Evolutionary conservation across 2,329 filamentous ascomycete genomes (phyloP).

Genomic region (Ascochyta lentis): DNA sequence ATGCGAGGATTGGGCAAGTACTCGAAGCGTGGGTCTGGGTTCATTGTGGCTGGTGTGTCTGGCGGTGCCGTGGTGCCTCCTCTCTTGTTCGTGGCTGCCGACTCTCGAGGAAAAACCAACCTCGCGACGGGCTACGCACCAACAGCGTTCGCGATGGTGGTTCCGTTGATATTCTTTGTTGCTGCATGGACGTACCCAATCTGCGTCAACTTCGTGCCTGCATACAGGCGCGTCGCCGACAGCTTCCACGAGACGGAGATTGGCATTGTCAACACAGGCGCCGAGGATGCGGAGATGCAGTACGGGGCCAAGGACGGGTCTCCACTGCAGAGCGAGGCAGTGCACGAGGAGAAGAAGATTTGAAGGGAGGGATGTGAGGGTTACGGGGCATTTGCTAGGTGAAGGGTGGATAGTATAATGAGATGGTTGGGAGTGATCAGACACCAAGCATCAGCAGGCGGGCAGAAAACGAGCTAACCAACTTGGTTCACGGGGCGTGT

Average conservation of each 20-base stretch:
- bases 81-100: constrained; percentile 71
- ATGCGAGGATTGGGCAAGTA: constrained; percentile 78
- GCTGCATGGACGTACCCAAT: constrained; percentile 56
- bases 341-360: constrained; percentile 19
- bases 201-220: constrained; percentile 67
- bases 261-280: constrained; percentile 48
- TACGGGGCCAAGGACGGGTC: constrained; percentile 20
- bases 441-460: background rate
- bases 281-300: constrained; percentile 43
- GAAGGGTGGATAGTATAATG: background rate
- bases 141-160: constrained; percentile 69
- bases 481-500: background rate
- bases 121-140: constrained; percentile 38
- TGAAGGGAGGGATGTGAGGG: background rate
- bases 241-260: constrained; percentile 56
- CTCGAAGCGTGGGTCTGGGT: constrained; percentile 77
- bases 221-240: constrained; percentile 69
- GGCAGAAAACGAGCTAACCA: background rate
- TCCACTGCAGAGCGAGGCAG: constrained; percentile 23
- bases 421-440: background rate
- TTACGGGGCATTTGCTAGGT: background rate
- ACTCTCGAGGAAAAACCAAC: constrained; percentile 57
- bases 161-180: constrained; percentile 64
- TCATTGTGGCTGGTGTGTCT: constrained; percentile 73
- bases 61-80: constrained; percentile 78